Conservation (phyloP, 495 filamentous ascomycete species). For the Penicillium goetzii region DNA sequence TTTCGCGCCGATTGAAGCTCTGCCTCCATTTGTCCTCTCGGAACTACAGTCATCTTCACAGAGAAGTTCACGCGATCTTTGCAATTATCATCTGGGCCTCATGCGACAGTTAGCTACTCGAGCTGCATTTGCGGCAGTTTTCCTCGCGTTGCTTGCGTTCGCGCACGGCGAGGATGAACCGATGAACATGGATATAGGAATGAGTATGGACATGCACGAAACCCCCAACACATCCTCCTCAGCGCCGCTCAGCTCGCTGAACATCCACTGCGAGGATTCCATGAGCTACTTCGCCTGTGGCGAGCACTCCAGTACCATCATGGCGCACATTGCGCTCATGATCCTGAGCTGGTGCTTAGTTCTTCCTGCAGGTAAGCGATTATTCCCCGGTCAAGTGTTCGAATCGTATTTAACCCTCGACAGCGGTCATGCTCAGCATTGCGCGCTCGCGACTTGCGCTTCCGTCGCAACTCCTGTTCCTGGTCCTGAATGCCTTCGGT, state of each 20-base stretch:
- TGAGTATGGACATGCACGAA: slow-evolving; percentile 49
- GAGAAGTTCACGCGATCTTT: too few relatives aligned
- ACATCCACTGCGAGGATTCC: slow-evolving; percentile 31
- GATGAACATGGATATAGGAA: slow-evolving; percentile 45
- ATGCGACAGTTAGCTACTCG: slow-evolving; percentile 35
- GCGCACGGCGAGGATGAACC: slow-evolving; percentile 45
- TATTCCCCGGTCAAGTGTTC: slow-evolving; percentile 13
- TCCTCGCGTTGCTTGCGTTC: slow-evolving; percentile 39
- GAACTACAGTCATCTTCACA: too few relatives aligned
- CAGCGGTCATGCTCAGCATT: slow-evolving; percentile 85
- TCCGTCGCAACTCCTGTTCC: slow-evolving; percentile 74
- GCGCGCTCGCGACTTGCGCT: slow-evolving; percentile 76
- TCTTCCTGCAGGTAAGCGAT: slow-evolving; percentile 80
- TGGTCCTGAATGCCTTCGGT: slow-evolving; percentile 70
- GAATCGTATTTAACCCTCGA: too few relatives aligned
- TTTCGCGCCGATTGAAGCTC: too few relatives aligned
- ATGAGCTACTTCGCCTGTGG: slow-evolving; percentile 77
- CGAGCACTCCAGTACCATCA: slow-evolving; percentile 67
- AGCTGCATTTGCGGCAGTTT: slow-evolving; percentile 38
- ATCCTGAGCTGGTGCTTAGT: slow-evolving; percentile 81
- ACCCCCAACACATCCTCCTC: too few relatives aligned
- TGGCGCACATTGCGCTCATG: slow-evolving; percentile 82
- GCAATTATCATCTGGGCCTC: slow-evolving; percentile 3
- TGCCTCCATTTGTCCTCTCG: too few relatives aligned
- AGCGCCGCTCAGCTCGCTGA: too few relatives aligned